phyloP scores from a whole-genome alignment of 768 basidiomycete genomes.

The Boletus rubropictus region DNA sequence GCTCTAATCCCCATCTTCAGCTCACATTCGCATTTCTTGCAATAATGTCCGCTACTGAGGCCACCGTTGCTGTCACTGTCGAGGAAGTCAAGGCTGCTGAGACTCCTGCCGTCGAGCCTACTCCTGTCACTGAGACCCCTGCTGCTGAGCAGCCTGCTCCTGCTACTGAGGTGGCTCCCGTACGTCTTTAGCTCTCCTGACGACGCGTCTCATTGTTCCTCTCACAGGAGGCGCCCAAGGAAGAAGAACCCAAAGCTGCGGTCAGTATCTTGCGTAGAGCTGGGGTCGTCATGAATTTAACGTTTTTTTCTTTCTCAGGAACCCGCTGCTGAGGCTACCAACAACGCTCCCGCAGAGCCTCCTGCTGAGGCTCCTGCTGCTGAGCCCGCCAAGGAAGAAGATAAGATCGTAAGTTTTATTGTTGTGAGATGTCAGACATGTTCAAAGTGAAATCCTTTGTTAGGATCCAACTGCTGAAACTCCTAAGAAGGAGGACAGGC shows the following conservation, averaged over 20 bases:
- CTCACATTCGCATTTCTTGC: conserved; percentile 50
- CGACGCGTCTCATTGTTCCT: neutral
- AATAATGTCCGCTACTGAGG: conserved; percentile 83
- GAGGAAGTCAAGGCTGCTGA: conserved; percentile 54
- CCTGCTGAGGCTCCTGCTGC: conserved; percentile 28
- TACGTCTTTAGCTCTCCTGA: conserved; percentile 19
- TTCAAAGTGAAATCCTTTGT: conserved; percentile 12
- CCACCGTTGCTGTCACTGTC: conserved; percentile 40
- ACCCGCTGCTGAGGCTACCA: conserved; percentile 27
- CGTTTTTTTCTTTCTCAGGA: conserved; percentile 28
- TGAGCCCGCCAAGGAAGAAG: conserved; percentile 39
- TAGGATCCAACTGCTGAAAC: conserved; percentile 42
- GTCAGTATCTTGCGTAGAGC: conserved; percentile 23
- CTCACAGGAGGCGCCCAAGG: conserved; percentile 37
- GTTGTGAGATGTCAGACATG: conserved; percentile 23
- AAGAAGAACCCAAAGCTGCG: conserved; percentile 36
- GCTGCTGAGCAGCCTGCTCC: conserved; percentile 22
- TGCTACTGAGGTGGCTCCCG: conserved; percentile 30
- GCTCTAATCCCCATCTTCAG: conserved; percentile 29
- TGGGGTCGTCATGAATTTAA: neutral
- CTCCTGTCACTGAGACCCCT: conserved; percentile 28
- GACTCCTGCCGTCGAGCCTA: conserved; percentile 30
- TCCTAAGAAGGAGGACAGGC: conserved; percentile 69
- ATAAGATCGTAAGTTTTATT: conserved; percentile 32
- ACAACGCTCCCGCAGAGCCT: conserved; percentile 21